phyloP scores from a whole-genome alignment of 352 stramenopile species.

The Phytophthora quininea region DNA sequence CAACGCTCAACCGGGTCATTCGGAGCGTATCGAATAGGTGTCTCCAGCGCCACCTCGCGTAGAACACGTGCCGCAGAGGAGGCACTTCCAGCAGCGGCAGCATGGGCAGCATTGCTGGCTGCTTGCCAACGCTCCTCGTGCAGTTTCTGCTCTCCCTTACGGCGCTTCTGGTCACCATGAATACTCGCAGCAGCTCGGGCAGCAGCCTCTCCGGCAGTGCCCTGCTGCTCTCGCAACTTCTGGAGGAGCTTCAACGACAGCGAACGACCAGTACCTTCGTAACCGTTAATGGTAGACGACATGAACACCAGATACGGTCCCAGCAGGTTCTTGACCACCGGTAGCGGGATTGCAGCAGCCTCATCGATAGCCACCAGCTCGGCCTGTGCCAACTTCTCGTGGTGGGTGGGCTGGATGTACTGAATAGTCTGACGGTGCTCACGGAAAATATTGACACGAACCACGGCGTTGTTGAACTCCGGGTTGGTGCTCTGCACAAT shows the following conservation, averaged over 20 bases:
- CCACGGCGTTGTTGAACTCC: conserved; percentile 87
- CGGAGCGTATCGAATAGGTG: conserved; percentile 97
- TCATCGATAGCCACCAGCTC: conserved; percentile 99
- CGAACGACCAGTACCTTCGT: conserved; percentile 98
- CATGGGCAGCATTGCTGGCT: conserved; percentile 86
- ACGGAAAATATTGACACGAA: conserved; percentile 98
- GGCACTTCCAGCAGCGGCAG: conserved; percentile 42
- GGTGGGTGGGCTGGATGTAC: conserved; percentile 95
- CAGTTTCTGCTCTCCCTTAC: conserved; percentile 96
- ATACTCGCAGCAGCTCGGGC: conserved; percentile 64
- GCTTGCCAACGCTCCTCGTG: conserved; percentile 97
- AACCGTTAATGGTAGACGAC: conserved; percentile 99
- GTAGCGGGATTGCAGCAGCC: conserved; percentile 99
- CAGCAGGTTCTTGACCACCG: conserved; percentile 96
- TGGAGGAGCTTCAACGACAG: conserved; percentile 99
- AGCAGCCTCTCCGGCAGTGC: conserved; percentile 64
- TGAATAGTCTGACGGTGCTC: conserved; percentile 97
- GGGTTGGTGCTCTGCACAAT: conserved; percentile 88
- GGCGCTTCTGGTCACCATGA: conserved; percentile 90
- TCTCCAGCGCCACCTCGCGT: conserved; percentile 95
- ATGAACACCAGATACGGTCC: conserved; percentile 98
- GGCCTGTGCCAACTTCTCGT: conserved; percentile 96
- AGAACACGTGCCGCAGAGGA: conserved; percentile 79
- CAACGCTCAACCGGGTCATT: conserved; percentile 97
- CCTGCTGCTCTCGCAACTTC: conserved; percentile 96